Evolutionary conservation across 805 yeast species (phyloP), one percentile per base, ranked within the genome.

Genomic region (Torulaspora maleeae): DNA sequence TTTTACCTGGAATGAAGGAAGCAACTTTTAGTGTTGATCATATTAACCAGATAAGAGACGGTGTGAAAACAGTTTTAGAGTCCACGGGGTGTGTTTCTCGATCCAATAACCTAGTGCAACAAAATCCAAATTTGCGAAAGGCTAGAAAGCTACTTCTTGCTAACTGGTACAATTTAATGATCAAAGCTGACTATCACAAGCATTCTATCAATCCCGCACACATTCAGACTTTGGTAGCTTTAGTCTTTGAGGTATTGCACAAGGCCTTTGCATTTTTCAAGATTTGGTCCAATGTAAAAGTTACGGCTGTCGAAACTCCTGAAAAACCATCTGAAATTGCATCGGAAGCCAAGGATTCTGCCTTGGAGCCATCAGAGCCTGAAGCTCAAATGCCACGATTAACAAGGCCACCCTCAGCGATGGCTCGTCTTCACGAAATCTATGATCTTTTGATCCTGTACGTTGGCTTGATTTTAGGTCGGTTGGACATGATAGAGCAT

Each of bases 121-220:
- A 75, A 49, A 74, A 77, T 41, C 82, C 86, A 1, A 61, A 75
- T 3, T 77, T 86, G 12, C 70, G 86, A 45, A 79, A 75, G 51
- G 71, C 80, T 43, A 73, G 95, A 52, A 86, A 86, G 61, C 73
- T 79, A 30, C 64, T 86, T 44, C 71, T 86, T 27, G 83, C 90
- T 2, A 90, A 83, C 59, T 86, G 95, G 95, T 84, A 85, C 51
- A 80, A 79, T 42, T 68, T 86, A 33, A 82, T 84, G 80, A 74
- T 79, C 30, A 83, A 82, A 56, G 90, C 91, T 1, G 84, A 82
- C 51, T 85, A 83, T 32, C 83, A 78, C 56, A 79, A 82, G 58
- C 80, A 83, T 36, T 81, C 89, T 0, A 70, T 79, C 22, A 77
- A 75, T 42, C 67, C 69, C 20, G 70, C 72, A 28, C 81, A 82